phyloP scores from a whole-genome alignment of 192 early-diverging fungal genomes.

The Borealophlyctis nickersoniae region DNA sequence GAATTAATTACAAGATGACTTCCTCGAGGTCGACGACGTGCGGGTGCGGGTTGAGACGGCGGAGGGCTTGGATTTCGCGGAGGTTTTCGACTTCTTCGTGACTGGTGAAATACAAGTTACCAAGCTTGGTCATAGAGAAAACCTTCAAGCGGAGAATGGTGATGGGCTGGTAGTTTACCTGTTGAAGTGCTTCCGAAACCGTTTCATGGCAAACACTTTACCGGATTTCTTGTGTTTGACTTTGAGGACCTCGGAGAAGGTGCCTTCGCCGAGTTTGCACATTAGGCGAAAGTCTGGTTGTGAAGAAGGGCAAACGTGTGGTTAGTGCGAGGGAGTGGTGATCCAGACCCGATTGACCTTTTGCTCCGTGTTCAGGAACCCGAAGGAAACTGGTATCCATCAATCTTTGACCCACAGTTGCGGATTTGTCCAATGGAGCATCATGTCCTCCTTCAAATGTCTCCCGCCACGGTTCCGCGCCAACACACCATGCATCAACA shows the following conservation, averaged over 20 bases:
- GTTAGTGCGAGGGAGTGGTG: too few species aligned
- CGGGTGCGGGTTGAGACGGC: constrained; percentile 51
- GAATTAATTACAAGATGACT: constrained; percentile 49
- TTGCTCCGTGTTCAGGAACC: too few species aligned
- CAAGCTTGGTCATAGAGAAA: not conserved
- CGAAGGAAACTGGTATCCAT: too few species aligned
- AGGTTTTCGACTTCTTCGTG: constrained; percentile 55
- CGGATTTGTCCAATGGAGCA: too few species aligned
- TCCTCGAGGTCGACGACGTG: constrained; percentile 54
- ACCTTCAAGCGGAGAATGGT: too few species aligned
- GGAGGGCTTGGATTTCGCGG: constrained; percentile 59
- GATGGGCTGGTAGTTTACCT: constrained; percentile 37
- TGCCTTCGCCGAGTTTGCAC: constrained; percentile 62
- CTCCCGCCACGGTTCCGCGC: too few species aligned
- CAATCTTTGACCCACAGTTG: too few species aligned
- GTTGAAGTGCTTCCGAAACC: constrained; percentile 59
- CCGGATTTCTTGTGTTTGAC: constrained; percentile 60
- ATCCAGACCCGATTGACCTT: too few species aligned
- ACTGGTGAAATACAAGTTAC: constrained; percentile 11
- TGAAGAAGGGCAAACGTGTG: not conserved
- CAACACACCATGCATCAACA: too few species aligned
- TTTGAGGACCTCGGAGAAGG: constrained; percentile 63
- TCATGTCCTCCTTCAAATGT: too few species aligned
- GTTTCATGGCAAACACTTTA: constrained; percentile 60
- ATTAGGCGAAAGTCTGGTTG: constrained; percentile 49